Percentiles rank a stretch among this genome's conserved stretches.
Conservation (phyloP, 2,329 filamentous ascomycete genomes). For the Aspergillus aculeatus region DNA sequence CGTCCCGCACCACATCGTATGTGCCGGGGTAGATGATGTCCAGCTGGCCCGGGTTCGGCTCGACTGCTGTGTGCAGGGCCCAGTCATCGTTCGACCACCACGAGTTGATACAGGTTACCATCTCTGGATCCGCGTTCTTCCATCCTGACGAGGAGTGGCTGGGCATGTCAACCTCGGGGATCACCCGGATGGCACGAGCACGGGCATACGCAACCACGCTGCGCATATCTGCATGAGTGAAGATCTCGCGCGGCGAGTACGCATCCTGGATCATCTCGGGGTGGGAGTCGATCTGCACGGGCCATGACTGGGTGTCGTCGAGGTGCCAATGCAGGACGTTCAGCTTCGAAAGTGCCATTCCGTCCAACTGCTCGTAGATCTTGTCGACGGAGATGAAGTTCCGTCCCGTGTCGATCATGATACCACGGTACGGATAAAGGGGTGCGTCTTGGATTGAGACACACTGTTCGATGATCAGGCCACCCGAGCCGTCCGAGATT, state of each 20-base stretch:
- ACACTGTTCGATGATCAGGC: slow-evolving; percentile 53
- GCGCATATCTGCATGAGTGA: slow-evolving; percentile 44
- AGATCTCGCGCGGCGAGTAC: slow-evolving; percentile 52
- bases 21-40: slow-evolving; percentile 57
- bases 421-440: slow-evolving; percentile 54
- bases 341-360: slow-evolving; percentile 56
- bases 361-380: slow-evolving; percentile 56
- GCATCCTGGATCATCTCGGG: slow-evolving; percentile 56
- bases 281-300: slow-evolving; percentile 50
- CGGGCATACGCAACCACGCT: slow-evolving; percentile 52
- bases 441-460: slow-evolving; percentile 53
- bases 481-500: slow-evolving; percentile 48
- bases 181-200: slow-evolving; percentile 57
- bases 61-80: slow-evolving; percentile 54
- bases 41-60: slow-evolving; percentile 58
- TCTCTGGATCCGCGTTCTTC: slow-evolving; percentile 56
- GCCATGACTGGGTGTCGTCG: slow-evolving; percentile 57
- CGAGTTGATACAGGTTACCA: slow-evolving; percentile 56
- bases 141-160: slow-evolving; percentile 57
- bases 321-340: slow-evolving; percentile 60
- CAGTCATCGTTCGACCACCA: slow-evolving; percentile 63
- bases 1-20: slow-evolving; percentile 54
- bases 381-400: slow-evolving; percentile 55
- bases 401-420: slow-evolving; percentile 56
- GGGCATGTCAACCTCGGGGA: slow-evolving; percentile 64